Evolutionary conservation across 257 asterid species (phyloP).

Genomic region (Verbena officinalis): DNA sequence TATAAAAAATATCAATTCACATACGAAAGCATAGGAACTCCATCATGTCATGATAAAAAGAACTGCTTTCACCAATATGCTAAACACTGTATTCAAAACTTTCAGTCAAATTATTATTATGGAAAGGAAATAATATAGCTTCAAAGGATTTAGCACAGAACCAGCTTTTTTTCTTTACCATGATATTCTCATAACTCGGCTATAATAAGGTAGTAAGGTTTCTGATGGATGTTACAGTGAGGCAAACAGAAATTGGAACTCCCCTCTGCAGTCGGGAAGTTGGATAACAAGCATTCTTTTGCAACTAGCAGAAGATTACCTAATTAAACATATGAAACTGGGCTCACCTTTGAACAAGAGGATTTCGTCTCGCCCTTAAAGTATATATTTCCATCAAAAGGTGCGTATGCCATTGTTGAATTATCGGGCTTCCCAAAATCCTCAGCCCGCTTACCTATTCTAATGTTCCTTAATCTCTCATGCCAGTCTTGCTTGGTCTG

Average conservation of each 20-base stretch:
- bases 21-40: constrained; percentile 13
- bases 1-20: not conserved
- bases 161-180: not conserved
- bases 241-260: not conserved
- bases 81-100: not conserved
- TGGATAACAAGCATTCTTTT: constrained; percentile 16
- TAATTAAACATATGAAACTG: constrained; percentile 11
- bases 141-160: constrained; percentile 6
- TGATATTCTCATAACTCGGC: constrained; percentile 11
- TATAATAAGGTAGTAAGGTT: not conserved
- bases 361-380: constrained; percentile 63
- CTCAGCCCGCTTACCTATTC: constrained; percentile 68
- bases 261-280: constrained; percentile 12
- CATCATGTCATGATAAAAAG: constrained; percentile 16
- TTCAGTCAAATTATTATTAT: constrained; percentile 1
- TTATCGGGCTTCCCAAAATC: constrained; percentile 58
- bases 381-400: constrained; percentile 82
- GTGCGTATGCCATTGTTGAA: constrained; percentile 83
- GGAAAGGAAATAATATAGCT: constrained; percentile 1
- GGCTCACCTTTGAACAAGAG: constrained; percentile 57
- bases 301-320: constrained; percentile 13
- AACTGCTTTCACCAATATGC: not conserved
- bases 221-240: constrained; percentile 11
- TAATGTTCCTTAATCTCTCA: constrained; percentile 67
- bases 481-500: constrained; percentile 92